Base-by-base conservation (phyloP, 1,284 basidiomycete species). In the Ceratobasidium sp. region DNA sequence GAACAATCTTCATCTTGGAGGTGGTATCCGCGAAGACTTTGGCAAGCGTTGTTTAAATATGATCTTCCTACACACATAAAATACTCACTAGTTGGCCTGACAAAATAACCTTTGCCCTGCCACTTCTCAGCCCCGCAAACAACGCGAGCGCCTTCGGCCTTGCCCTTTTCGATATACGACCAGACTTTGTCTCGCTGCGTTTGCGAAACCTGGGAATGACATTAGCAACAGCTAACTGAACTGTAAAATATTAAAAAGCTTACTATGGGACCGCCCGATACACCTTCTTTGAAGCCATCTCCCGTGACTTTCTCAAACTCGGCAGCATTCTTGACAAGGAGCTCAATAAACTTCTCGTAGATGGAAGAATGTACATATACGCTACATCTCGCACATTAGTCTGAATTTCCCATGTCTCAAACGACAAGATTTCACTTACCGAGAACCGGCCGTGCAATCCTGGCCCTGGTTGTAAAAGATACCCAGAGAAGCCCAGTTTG, bases 121-220 rank as follows among this genome's bases (percentile, higher is more conserved):
- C 90, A 84, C 80, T 89, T 92, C 78, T 87, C 84, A 28, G 96
- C 97, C 35, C 97, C 97, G 7, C 93, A 84, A 41, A 89, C 82
- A 26, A 91, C 82, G 76, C 87, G 91, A 23, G 96, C 96, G 21
- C 96, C 96, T 79, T 93, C 90, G 76, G 87, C 79, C 81, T 93
- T 94, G 41, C 96, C 97, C 0, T 86, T 85, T 77, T 96, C 91
- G 78, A 99, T 96, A 81, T 96, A 98, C 16, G 83, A 83, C 87
- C 95, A 91, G 64, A 98, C 89, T 77, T 92, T 91, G 81, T 98
- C 94, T 78, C 92, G 94, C 81, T 98, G 96, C 28, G 81, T 82
- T 79, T 91, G 91, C 30, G 93, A 95, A 54, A 95, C 90, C 89
- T 93, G 76, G 16, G 75, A 72, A 44, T 75, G 23, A 21, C 21